Evolutionary conservation across 306 rosid species (phyloP), one percentile per base, ranked within the genome.

Genomic region (Myrica gale): DNA sequence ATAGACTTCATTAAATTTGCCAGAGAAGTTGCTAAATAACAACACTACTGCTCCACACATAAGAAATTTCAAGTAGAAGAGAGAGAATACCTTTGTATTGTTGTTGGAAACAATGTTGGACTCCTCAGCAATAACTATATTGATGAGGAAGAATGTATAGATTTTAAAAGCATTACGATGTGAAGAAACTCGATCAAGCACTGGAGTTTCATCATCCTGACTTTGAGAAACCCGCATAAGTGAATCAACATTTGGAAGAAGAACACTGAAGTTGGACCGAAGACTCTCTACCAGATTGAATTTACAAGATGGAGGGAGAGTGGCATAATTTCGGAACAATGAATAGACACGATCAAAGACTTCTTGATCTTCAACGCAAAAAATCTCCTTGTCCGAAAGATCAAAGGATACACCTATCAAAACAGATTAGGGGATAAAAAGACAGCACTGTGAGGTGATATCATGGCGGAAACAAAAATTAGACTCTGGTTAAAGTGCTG

Each of bases 131-230:
- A 75, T 83, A 57, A 92, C 85, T 56, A 90, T 72, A 74, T 69
- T 75, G 13, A 94, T 23, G 60, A 94, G 93, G 69, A 94, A 92
- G 76, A 80, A 94, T 7, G 94, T 82, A 69, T 94, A 94, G 52
- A 94, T 90, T 74, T 92, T 94, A 70, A 92, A 94, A 82, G 97
- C 91, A 20, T 90, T 94, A 12, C 97, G 97, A 79, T 89, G 87
- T 16, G 97, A 90, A 4, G 87, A 86, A 43, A 92, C 79, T n/a
- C 91, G 89, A 52, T 87, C 94, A 5, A 85, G 75, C 43, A 84
- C 67, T 0, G 83, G 79, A 62, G 82, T 53, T 11, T 81, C 90
- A 4, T 79, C 90, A 46, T 81, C 85, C 42, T 79, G 80, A 43
- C 74, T 81, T 82, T 82, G 87, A 37, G 94, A 89, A 56, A 66